Evolutionary conservation across 176 grass and related monocot species (phyloP), one percentile per base, ranked within the genome.

Genomic region (Guadua angustifolia): DNA sequence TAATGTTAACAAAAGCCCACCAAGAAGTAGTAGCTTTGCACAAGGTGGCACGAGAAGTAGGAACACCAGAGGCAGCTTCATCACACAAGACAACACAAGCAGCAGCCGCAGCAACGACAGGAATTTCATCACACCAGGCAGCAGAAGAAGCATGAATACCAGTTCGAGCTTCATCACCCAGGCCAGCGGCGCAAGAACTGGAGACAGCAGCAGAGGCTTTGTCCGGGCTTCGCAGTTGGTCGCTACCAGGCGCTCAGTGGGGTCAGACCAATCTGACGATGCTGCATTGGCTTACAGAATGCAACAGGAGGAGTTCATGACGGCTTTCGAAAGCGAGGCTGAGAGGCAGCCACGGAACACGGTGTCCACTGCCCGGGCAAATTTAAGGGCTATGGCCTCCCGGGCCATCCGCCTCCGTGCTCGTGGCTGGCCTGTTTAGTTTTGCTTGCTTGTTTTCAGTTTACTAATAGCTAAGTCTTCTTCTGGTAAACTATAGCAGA

Each of bases 301-400:
- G 85, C 95, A 98, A 11, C 92, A 92, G 62, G 87, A 95, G 80
- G 95, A 98, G 77, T 98, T 93, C 84, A 78, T 92, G 83, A 86
- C 82, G 15, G 91, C 93, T 39, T 93, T 94, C 47, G 71, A 83
- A 29, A 86, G 71, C 33, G 79, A 74, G 11, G 74, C 21, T 9
- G 88, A 79, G 64, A 87, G 83, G 58, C 86, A 60, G 22, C 80
- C 80, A 63, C 74, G 49, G 17, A 90, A 45, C 39, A 29, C 88
- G 0, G 70, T 95, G 36, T 72, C 90, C 19, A 39, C 87, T 64
- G 91, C 92, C 33, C 59, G 88, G 51, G 89, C 78, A 13, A 92
- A 93, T 80, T 58, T 98, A 38, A 95, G 95, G 84, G 88, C 85
- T 25, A 91, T 93, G 75, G 91, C 87, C 6, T 93, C 90, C 2